phyloP scores from a whole-genome alignment of 805 yeast species.

The Candida endomychidarum region DNA sequence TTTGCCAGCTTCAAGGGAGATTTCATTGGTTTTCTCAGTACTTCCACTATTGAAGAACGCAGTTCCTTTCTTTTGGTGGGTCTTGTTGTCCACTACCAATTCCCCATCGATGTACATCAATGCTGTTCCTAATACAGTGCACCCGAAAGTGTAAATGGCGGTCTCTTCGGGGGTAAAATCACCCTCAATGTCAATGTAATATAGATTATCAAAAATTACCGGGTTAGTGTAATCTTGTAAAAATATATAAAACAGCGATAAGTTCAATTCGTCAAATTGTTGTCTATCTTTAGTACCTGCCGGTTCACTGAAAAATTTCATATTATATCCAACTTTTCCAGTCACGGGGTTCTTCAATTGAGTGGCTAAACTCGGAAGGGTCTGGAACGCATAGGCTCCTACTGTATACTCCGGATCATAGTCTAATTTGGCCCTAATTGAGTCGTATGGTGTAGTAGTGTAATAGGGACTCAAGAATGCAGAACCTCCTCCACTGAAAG shows the following conservation, averaged over 20 bases:
- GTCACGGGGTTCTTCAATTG: slow-evolving; percentile 21
- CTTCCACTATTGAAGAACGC: slow-evolving; percentile 52
- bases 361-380: slow-evolving; percentile 27
- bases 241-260: slow-evolving; percentile 19
- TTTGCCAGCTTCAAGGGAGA: slow-evolving; percentile 42
- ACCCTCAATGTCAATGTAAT: slow-evolving; percentile 46
- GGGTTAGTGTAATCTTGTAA: slow-evolving; percentile 23
- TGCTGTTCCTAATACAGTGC: slow-evolving; percentile 55
- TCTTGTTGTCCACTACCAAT: slow-evolving; percentile 55
- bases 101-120: slow-evolving; percentile 51
- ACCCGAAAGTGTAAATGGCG: slow-evolving; percentile 52
- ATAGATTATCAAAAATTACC: slow-evolving; percentile 23
- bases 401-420: slow-evolving; percentile 25
- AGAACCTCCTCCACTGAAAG: slow-evolving; percentile 37
- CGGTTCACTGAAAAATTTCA: slow-evolving; percentile 23
- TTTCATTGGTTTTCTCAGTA: slow-evolving; percentile 43
- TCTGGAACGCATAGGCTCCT: slow-evolving; percentile 31
- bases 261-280: slow-evolving; percentile 22
- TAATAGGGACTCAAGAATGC: slow-evolving; percentile 29
- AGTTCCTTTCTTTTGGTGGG: slow-evolving; percentile 49
- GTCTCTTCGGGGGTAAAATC: slow-evolving; percentile 45
- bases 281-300: slow-evolving; percentile 13
- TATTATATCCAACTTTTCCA: slow-evolving; percentile 24
- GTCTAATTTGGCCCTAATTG: slow-evolving; percentile 17
- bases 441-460: slow-evolving; percentile 27